Percentiles rank a stretch among this genome's conserved stretches.
Conservation (phyloP, 78 protist species). For the Speleostelium caveatum region DNA sequence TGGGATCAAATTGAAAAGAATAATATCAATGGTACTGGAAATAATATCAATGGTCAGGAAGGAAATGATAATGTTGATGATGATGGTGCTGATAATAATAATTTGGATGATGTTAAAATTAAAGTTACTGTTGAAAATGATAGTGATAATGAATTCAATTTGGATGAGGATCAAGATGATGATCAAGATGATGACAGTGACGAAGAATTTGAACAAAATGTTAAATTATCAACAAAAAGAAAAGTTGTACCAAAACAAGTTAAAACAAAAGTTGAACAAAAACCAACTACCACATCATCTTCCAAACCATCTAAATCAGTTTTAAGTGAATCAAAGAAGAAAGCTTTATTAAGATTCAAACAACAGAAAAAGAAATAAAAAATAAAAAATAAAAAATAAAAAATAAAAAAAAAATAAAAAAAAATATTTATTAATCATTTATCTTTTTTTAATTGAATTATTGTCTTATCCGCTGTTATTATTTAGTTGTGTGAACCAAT, state of each 20-base stretch:
- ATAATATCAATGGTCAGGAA: constrained; percentile 2
- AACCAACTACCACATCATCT: background rate
- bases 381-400: too few relatives aligned
- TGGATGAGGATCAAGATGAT: background rate
- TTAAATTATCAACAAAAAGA: background rate
- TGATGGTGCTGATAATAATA: constrained; percentile 2
- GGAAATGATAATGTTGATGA: background rate
- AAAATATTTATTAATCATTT: too few relatives aligned
- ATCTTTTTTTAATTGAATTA: too few relatives aligned
- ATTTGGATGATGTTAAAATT: background rate
- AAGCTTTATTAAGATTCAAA: too few relatives aligned
- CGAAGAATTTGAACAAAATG: background rate
- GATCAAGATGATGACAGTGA: background rate
- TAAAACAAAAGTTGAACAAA: background rate
- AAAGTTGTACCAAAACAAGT: background rate
- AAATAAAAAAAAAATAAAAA: too few relatives aligned
- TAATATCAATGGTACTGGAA: background rate
- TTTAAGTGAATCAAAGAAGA: background rate
- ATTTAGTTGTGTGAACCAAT: too few relatives aligned
- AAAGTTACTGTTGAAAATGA: background rate
- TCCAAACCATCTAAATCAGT: too few relatives aligned
- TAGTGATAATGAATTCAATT: background rate
- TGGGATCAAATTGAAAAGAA: constrained; percentile 18
- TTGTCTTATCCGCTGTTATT: too few relatives aligned
- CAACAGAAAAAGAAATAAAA: background rate